Conservation (phyloP, 495 filamentous ascomycete species). For the Penicillium subrubescens region DNA sequence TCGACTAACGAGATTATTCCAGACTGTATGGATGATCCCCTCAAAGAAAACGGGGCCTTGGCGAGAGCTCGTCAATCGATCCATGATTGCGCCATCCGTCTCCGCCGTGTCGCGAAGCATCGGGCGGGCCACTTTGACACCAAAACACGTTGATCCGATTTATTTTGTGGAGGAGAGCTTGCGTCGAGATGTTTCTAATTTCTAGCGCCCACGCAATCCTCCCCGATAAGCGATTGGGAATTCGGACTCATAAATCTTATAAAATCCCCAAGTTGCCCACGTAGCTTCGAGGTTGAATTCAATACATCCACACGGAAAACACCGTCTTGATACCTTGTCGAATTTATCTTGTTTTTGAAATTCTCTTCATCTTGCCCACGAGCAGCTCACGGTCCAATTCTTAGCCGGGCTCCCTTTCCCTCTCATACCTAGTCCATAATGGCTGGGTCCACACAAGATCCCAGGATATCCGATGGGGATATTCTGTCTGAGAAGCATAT, state of each 20-base stretch:
- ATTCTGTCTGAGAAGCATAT: conserved; percentile 15
- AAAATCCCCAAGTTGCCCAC: neutral
- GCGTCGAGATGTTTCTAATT: neutral
- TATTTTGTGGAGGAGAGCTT: neutral
- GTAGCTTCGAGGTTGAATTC: neutral
- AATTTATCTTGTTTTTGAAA: neutral
- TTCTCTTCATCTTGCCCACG: neutral
- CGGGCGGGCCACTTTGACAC: conserved; percentile 4
- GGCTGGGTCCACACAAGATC: neutral
- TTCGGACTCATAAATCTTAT: neutral
- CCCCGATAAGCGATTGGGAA: conserved; percentile 3
- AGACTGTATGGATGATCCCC: neutral
- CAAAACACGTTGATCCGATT: neutral
- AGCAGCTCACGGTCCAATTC: neutral
- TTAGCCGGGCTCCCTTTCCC: neutral
- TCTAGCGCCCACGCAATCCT: neutral
- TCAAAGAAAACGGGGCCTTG: neutral
- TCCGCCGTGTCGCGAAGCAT: conserved; percentile 24
- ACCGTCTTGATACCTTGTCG: neutral
- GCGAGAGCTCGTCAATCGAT: conserved; percentile 9
- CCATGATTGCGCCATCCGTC: conserved; percentile 31
- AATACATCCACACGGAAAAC: neutral
- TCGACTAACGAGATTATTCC: neutral
- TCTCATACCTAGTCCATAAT: neutral
- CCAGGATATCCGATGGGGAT: neutral